These are phyloP conservation scores for Tulasnella sp. DNA, from an alignment of 768 basidiomycete species.

Conservation along the genomic window DNA sequence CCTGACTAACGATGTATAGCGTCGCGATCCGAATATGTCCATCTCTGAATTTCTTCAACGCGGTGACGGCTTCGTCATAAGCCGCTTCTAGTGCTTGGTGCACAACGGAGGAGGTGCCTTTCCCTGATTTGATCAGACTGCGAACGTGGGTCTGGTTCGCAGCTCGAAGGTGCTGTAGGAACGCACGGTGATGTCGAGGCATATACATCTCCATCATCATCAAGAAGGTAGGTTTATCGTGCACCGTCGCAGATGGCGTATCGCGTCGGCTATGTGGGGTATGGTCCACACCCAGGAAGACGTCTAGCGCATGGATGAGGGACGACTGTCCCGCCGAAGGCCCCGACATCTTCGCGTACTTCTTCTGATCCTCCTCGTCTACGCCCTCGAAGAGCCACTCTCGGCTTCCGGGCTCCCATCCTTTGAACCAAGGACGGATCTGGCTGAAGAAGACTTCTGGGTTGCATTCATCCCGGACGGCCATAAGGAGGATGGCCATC, in stretches of 20 bases:
- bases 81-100: slow-evolving; percentile 27
- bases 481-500: slow-evolving; percentile 48
- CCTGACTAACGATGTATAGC: slow-evolving; percentile 79
- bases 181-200: slow-evolving; percentile 77
- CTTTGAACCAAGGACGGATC: slow-evolving; percentile 87
- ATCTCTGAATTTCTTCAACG: slow-evolving; percentile 77
- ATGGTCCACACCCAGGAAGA: slow-evolving; percentile 61
- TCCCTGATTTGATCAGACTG: not conserved
- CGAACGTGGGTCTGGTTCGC: slow-evolving; percentile 34
- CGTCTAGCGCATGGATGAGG: slow-evolving; percentile 69
- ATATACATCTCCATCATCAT: slow-evolving; percentile 86
- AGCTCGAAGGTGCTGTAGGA: slow-evolving; percentile 53
- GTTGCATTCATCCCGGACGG: slow-evolving; percentile 55
- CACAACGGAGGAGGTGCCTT: not conserved
- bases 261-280: slow-evolving; percentile 22
- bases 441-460: slow-evolving; percentile 78
- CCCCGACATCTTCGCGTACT: slow-evolving; percentile 50
- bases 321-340: slow-evolving; percentile 93
- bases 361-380: slow-evolving; percentile 34
- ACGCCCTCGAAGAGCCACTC: slow-evolving; percentile 67
- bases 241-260: not conserved
- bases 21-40: slow-evolving; percentile 83
- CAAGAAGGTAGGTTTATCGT: slow-evolving; percentile 46
- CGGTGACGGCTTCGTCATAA: slow-evolving; percentile 68
- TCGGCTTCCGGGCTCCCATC: slow-evolving; percentile 41